Conservation (phyloP, 2,329 filamentous ascomycete genomes). For the Alternaria sp. region DNA sequence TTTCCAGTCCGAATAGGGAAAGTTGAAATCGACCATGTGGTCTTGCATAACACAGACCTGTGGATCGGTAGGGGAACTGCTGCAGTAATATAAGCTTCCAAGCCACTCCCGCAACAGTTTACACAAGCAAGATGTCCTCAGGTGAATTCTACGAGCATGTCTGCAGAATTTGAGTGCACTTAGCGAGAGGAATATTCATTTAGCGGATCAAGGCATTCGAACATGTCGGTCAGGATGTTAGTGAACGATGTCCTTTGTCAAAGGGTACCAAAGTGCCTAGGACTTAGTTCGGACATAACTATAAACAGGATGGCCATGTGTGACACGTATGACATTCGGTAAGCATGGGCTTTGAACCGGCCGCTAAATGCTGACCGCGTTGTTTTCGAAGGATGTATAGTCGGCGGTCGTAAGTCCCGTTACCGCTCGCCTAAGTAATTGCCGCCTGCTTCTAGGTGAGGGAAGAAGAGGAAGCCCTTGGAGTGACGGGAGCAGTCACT, state of each 20-base stretch:
- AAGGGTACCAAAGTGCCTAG: not conserved
- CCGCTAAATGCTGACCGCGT: constrained; percentile 50
- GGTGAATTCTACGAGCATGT: not conserved
- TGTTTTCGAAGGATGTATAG: constrained; percentile 29
- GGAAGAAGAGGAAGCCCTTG: constrained; percentile 6
- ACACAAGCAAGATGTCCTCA: not conserved
- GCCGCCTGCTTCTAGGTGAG: constrained; percentile 21
- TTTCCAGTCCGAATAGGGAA: not conserved
- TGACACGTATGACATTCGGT: constrained; percentile 16
- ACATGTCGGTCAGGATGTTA: not conserved
- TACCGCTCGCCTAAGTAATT: constrained; percentile 24
- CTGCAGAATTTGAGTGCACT: not conserved
- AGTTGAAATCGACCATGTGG: not conserved
- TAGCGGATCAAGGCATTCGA: not conserved
- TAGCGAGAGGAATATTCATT: not conserved
- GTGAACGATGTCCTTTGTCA: not conserved
- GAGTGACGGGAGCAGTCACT: not conserved
- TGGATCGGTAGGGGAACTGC: not conserved
- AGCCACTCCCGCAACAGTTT: not conserved
- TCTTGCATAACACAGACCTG: not conserved
- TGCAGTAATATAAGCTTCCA: not conserved
- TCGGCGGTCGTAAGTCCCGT: constrained; percentile 32
- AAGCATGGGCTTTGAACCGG: constrained; percentile 25
- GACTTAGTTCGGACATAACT: not conserved
- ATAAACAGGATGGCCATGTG: not conserved